Evolutionary conservation across 768 basidiomycete genomes (phyloP), one percentile per base, ranked within the genome.

Genomic region (Rhodotorula babjevae): DNA sequence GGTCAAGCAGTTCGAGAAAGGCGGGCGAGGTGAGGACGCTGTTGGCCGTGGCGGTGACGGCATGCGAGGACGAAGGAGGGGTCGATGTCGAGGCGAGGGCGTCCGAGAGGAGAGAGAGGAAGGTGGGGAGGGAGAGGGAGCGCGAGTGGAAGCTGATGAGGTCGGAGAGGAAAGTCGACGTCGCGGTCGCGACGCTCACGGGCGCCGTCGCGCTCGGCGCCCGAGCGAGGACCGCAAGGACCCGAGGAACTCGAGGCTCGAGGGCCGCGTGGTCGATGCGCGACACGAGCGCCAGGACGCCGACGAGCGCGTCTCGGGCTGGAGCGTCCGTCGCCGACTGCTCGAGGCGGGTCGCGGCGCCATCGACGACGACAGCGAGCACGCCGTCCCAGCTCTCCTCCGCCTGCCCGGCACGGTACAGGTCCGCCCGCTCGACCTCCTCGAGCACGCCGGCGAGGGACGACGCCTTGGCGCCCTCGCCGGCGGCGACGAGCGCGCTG

Each of bases 81-180:
- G 27, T 1, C 7, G 33, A 2, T 2, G 69, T 42, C n/a, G 46
- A 27, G 4, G 70, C 67, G 57, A 75, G 67, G 9, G 74, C 74
- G n/a, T 68, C 42, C 9, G 70, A 59, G 52, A 75, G 46, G 15
- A 60, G 65, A 4, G 44, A 40, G 19, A 75, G 67, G 61, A 72
- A 57, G 10, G 65, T 52, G 4, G 74, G 70, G 11, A 75, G 15
- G 12, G 65, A 44, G 33, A 72, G 46, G 18, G 74, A 72, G 18
- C 71, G 67, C 8, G 74, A 63, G 42, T 75, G 74, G 58, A 67
- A 65, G 0, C 47, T 46, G 67, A 72, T 52, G 65, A 71, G 70
- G 27, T 62, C 31, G 19, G 31, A 5, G 36, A 75, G 74, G 70
- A 75, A 67, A 47, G 46, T 14, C 9, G 56, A 19, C 18, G 55